Evolutionary conservation across 73 alveolate species (phyloP), one percentile per base, ranked within the genome.

Genomic region (Paramecium sonneborni): DNA sequence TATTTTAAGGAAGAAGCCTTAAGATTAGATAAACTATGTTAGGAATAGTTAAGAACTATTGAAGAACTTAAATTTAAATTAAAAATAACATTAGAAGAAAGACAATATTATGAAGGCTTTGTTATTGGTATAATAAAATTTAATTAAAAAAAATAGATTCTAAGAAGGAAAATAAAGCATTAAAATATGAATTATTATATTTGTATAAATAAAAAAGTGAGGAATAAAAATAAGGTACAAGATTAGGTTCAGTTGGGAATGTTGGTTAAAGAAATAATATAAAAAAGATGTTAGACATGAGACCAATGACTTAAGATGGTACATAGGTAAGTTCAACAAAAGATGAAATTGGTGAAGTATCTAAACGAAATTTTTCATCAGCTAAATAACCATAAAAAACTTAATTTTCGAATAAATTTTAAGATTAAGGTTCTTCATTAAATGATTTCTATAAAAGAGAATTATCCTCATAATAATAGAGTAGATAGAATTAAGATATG

Each of bases 1-100:
- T 90, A 93, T 79, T 93, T 93, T 68, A 93, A 93, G n/a, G 93
- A 84, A 48, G 96, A 93, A 76, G 96, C 96, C 24, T 55, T 93
- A 28, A 62, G 95, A 43, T 69, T 93, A 23, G 96, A 93, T 76
- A 92, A 92, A 57, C 41, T 85, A 46, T 93, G 95, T 86, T 72
- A 93, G 85, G 95, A 93, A 91, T 46, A 79, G 37, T 85, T 90
- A 21, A 26, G 95, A 44, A 56, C 85, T n/a, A 55, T 93, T 52
- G 95, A 93, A 91, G 94, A 88, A 44, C 68, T 88, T 0, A 52
- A 88, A 23, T 88, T 88, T 67, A 88, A 88, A 52, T 44, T 69
- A 44, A 88, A 88, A 88, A 82, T 88, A 0, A 56, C 87, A n/a
- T 69, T 21, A 69, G 91, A 88, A 70, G 94, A 88, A 44, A 88